phyloP scores from a whole-genome alignment of 352 stramenopile genomes.

The Poterioochromonas sp. region DNA sequence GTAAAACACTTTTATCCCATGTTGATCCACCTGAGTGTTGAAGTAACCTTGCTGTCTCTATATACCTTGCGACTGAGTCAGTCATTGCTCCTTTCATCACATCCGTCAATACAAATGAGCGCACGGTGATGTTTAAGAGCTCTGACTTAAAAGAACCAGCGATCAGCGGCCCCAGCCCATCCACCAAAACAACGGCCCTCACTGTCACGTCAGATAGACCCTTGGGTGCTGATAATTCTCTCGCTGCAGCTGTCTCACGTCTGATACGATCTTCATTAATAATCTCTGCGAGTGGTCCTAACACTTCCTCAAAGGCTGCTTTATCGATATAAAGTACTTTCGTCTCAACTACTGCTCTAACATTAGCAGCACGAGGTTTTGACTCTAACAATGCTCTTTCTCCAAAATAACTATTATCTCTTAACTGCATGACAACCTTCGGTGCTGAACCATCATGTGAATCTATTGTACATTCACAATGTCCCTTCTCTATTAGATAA shows the following conservation, averaged over 20 bases:
- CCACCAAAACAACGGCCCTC: background rate
- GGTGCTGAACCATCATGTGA: conserved; percentile 33
- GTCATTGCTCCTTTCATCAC: background rate
- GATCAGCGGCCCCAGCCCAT: background rate
- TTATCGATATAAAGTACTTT: conserved; percentile 69
- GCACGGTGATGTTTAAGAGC: too few relatives aligned
- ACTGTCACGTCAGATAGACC: background rate
- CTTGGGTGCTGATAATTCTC: background rate
- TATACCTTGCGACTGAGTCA: background rate
- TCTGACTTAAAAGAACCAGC: background rate
- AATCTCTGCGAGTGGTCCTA: conserved; percentile 48
- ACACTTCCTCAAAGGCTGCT: conserved; percentile 46
- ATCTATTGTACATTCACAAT: conserved; percentile 1
- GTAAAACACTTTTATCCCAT: background rate
- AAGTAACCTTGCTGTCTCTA: background rate
- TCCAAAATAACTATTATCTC: conserved; percentile 69
- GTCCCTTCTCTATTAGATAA: conserved; percentile 42
- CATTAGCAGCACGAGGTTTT: conserved; percentile 67
- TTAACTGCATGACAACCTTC: conserved; percentile 34
- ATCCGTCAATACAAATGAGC: background rate
- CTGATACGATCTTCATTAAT: conserved; percentile 41
- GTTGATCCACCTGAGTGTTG: background rate
- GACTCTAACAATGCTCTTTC: conserved; percentile 65
- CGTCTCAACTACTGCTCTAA: conserved; percentile 62
- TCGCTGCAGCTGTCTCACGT: conserved; percentile 25